Percentiles rank a stretch among this genome's conserved stretches.
Evolutionary conservation across 2,329 filamentous ascomycete genomes (phyloP).

Genomic region (Xylaria sp.): DNA sequence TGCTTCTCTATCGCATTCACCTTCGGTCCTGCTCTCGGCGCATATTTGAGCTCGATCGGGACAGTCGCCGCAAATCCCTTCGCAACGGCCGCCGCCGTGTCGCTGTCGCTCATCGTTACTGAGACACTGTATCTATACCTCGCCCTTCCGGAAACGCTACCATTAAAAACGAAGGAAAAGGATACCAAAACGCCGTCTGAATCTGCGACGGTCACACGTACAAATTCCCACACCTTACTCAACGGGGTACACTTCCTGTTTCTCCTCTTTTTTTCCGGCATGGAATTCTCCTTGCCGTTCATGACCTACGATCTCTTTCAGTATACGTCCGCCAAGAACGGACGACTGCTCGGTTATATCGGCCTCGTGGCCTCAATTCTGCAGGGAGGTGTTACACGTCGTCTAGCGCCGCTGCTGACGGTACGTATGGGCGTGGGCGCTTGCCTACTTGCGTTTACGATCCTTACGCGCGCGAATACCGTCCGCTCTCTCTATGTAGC

Average conservation of each 20-base stretch:
- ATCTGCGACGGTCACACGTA: slow-evolving; percentile 59
- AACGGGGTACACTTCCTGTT: slow-evolving; percentile 90
- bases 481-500: slow-evolving; percentile 80
- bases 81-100: slow-evolving; percentile 89
- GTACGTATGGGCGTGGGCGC: slow-evolving; percentile 82
- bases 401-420: slow-evolving; percentile 81
- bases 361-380: slow-evolving; percentile 91
- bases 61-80: slow-evolving; percentile 90
- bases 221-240: slow-evolving; percentile 84
- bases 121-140: slow-evolving; percentile 91
- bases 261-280: slow-evolving; percentile 95
- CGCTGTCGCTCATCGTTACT: slow-evolving; percentile 81
- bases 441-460: slow-evolving; percentile 81
- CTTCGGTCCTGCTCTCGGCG: slow-evolving; percentile 91
- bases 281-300: slow-evolving; percentile 97
- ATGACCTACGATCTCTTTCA: slow-evolving; percentile 96
- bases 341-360: slow-evolving; percentile 87
- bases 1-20: slow-evolving; percentile 99
- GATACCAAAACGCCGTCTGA: slow-evolving; percentile 40
- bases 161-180: slow-evolving; percentile 59
- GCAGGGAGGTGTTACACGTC: slow-evolving; percentile 89
- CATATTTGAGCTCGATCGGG: slow-evolving; percentile 80
- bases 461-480: slow-evolving; percentile 76
- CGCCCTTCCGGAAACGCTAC: slow-evolving; percentile 86
- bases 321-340: slow-evolving; percentile 82